Percentiles rank a stretch among this genome's conserved stretches.
Evolutionary conservation across 2,329 filamentous ascomycete species (phyloP).

Genomic region (Cordyceps cateniannulata): DNA sequence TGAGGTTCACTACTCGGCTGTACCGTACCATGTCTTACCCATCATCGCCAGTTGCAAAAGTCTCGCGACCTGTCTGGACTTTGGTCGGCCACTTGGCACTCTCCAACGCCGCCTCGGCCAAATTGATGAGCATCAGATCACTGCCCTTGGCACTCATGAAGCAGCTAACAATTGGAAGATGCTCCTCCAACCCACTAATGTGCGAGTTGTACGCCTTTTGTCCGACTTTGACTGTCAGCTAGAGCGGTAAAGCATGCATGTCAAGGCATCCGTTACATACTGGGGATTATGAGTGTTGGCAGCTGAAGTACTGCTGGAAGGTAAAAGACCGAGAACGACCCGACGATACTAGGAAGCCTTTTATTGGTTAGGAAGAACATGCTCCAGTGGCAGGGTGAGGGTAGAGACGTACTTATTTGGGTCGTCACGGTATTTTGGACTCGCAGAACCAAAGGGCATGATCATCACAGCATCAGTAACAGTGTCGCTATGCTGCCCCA

Average conservation of each 20-base stretch:
- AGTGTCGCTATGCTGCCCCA: constrained; percentile 4
- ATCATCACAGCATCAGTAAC: constrained; percentile 5
- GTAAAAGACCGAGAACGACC: constrained; percentile 4
- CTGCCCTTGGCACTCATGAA: constrained; percentile 12
- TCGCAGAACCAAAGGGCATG: constrained; percentile 3
- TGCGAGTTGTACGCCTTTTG: constrained; percentile 12
- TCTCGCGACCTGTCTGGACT: constrained; percentile 9
- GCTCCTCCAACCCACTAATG: constrained; percentile 7
- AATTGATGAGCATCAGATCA: constrained; percentile 12
- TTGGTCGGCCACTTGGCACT: constrained; percentile 12
- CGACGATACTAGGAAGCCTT: constrained; percentile 4
- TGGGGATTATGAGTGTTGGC: constrained; percentile 1
- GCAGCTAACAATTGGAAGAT: constrained; percentile 9
- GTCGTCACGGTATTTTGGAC: constrained; percentile 4
- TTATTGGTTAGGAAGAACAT: constrained; percentile 4
- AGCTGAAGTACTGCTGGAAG: constrained; percentile 4
- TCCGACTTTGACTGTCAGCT: constrained; percentile 8
- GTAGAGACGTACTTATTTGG: background rate
- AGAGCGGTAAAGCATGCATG: background rate
- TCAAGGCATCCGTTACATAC: background rate
- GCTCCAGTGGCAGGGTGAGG: background rate
- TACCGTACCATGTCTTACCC: background rate
- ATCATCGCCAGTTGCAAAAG: constrained; percentile 4
- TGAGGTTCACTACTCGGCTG: background rate
- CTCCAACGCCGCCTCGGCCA: constrained; percentile 11